Percentiles rank a stretch among this genome's conserved stretches.
These are phyloP conservation scores for Plicaturopsis crispa DNA, from an alignment of 768 basidiomycete genomes.

Conservation along the genomic window DNA sequence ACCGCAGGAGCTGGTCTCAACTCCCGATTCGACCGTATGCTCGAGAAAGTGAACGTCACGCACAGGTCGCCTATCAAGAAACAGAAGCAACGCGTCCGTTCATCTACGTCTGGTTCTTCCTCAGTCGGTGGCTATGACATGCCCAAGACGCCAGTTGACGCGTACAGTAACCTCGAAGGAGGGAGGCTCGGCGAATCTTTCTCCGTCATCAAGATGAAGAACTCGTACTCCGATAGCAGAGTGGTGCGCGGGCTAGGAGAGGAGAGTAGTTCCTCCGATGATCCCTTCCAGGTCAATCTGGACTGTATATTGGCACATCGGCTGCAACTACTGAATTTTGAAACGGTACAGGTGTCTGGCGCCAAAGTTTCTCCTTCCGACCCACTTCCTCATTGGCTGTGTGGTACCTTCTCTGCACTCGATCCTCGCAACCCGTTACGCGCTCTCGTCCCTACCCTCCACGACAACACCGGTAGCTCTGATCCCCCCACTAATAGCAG, in stretches of 20 bases:
- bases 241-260: background rate
- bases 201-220: constrained; percentile 35
- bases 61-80: constrained; percentile 17
- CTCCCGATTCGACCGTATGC: constrained; percentile 59
- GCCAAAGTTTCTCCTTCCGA: too few species aligned
- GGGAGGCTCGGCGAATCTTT: constrained; percentile 31
- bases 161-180: constrained; percentile 24
- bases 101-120: constrained; percentile 28
- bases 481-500: background rate
- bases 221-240: background rate
- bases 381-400: constrained; percentile 50
- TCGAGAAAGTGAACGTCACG: constrained; percentile 45
- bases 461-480: background rate
- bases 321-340: too few species aligned
- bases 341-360: too few species aligned
- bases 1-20: constrained; percentile 50
- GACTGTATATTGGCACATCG: too few species aligned
- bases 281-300: constrained; percentile 6
- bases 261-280: constrained; percentile 8
- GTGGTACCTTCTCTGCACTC: constrained; percentile 41
- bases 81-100: background rate
- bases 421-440: constrained; percentile 39
- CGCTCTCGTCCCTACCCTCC: constrained; percentile 19
- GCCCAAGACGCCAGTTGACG: constrained; percentile 33
- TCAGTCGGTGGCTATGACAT: constrained; percentile 33